Percentiles rank a stretch among this genome's conserved stretches.
Evolutionary conservation across 257 asterid species (phyloP).

Genomic region (Eucommia ulmoides): DNA sequence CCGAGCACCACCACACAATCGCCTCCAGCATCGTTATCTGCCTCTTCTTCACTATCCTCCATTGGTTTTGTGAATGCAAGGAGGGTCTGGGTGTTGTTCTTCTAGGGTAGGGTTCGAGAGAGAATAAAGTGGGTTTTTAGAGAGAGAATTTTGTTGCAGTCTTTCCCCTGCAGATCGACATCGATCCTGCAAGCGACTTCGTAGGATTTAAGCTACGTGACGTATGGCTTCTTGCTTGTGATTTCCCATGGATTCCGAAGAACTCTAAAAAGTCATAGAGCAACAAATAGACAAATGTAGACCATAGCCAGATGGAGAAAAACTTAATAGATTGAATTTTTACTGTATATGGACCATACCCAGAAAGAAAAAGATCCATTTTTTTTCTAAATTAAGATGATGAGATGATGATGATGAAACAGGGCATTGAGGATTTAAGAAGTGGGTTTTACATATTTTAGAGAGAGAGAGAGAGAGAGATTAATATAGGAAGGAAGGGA

Average conservation of each 20-base stretch:
- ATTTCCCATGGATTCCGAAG: conserved; percentile 49
- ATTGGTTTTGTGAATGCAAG: no score
- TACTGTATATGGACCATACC: background rate
- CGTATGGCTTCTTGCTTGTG: conserved; percentile 69
- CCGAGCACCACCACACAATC: no score
- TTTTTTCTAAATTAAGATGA: no score
- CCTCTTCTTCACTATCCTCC: no score
- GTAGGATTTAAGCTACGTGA: conserved; percentile 46
- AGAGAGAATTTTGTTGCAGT: no score
- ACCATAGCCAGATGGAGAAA: background rate
- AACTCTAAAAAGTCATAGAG: background rate
- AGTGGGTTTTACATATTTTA: conserved; percentile 8
- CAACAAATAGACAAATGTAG: background rate
- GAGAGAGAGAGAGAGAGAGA: no score
- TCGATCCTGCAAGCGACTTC: conserved; percentile 77
- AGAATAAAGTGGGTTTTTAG: no score
- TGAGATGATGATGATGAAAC: background rate
- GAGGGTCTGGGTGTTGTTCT: no score
- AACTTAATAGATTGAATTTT: no score
- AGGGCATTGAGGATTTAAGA: conserved; percentile 8
- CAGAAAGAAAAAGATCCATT: no score
- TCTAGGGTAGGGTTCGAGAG: no score
- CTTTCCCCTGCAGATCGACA: conserved; percentile 48
- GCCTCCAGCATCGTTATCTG: no score
- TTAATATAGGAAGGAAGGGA: conserved; percentile 15